Evolutionary conservation across 73 alveolate species (phyloP), one percentile per base, ranked within the genome.

Genomic region (Paramecium sonneborni): DNA sequence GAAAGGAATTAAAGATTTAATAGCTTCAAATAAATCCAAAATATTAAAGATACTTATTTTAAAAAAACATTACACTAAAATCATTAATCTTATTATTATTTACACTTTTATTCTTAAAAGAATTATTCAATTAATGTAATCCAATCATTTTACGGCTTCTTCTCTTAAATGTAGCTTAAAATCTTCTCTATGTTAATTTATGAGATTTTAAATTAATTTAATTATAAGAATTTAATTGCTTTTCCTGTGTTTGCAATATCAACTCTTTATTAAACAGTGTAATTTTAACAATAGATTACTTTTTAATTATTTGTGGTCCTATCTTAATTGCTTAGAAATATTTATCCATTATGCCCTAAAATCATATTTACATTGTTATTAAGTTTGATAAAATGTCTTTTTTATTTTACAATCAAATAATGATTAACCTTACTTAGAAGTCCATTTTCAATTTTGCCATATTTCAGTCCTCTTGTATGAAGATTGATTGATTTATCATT

Each of bases 371-470:
- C 93, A 30, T 76, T 88, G 21, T 68, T 85, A 30, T 55, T 18
- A 3, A 90, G n/a, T 48, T 37, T 38, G 26, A 44, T 20, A 52
- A 90, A 90, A 76, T 90, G 94, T 9, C 79, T 86, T 62, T 88
- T 90, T 88, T 76, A 76, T 76, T 93, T 20, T 10, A 62, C 93
- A 24, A 90, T 88, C 11, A 90, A 48, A 35, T 28, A 76, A 24
- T 86, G 94, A 35, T 35, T 41, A 21, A 93, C 96, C 10, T 55
- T 67, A 10, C 37, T 88, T 0, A 93, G 86, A 35, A 69, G 28
- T 28, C 96, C 96, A 87, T 93, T 76, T 88, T 93, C 93, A 21
- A 93, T 68, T 85, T 93, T 93, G 24, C 96, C 96, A 28, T 86
- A 93, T 68, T 93, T 93, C 10, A 38, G 55, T 56, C 93, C 88